phyloP scores from a whole-genome alignment of 2,329 filamentous ascomycete genomes.

The Xylaria sp. region DNA sequence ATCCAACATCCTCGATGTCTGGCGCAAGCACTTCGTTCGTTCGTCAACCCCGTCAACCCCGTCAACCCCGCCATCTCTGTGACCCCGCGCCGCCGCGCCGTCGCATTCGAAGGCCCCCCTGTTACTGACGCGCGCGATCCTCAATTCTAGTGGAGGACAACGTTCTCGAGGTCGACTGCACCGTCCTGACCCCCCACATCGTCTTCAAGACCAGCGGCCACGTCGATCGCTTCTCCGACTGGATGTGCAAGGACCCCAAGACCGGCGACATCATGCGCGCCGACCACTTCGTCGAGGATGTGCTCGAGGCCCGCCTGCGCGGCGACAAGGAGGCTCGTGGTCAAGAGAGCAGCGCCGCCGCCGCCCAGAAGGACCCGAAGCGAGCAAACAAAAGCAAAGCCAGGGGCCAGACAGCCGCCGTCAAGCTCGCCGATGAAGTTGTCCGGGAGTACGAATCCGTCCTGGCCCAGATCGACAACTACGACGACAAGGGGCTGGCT shows the following conservation, averaged over 20 bases:
- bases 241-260: slow-evolving; percentile 98
- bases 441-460: slow-evolving; percentile 92
- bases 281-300: slow-evolving; percentile 95
- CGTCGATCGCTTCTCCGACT: slow-evolving; percentile 97
- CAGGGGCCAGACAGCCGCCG: slow-evolving; percentile 70
- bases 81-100: too few species aligned
- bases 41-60: neutral
- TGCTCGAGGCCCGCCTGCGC: slow-evolving; percentile 86
- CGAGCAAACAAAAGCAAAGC: slow-evolving; percentile 85
- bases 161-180: slow-evolving; percentile 96
- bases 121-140: neutral
- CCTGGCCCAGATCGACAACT: slow-evolving; percentile 76
- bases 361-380: slow-evolving; percentile 51
- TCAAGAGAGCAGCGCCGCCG: slow-evolving; percentile 52
- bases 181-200: slow-evolving; percentile 90
- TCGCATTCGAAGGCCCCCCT: too few species aligned
- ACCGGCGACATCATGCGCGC: slow-evolving; percentile 96
- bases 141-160: slow-evolving; percentile 78
- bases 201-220: slow-evolving; percentile 96
- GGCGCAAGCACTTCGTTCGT: slow-evolving; percentile 90
- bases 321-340: slow-evolving; percentile 94
- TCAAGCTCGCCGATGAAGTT: slow-evolving; percentile 87
- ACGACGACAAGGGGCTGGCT: slow-evolving; percentile 80
- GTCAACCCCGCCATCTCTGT: neutral
- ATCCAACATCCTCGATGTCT: slow-evolving; percentile 86